These are phyloP conservation scores for Backusella australiensis DNA, from an alignment of 192 early-diverging fungal genomes.

Conservation along the genomic window DNA sequence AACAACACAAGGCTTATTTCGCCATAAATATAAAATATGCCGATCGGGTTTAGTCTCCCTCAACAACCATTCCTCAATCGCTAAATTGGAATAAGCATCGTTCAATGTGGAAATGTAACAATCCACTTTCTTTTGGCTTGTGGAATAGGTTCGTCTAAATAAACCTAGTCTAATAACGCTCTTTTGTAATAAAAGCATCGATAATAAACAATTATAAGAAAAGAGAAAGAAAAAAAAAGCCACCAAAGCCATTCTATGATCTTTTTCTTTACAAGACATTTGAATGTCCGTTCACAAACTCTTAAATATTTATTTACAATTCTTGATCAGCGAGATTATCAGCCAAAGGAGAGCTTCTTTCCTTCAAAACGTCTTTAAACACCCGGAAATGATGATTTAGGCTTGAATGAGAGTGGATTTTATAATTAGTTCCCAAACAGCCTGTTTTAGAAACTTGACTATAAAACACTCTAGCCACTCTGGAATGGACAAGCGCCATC, in stretches of 20 bases:
- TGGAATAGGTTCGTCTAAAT: background rate
- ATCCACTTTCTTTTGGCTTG: conserved; percentile 31
- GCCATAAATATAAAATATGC: conserved; percentile 83
- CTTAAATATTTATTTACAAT: conserved; percentile 4
- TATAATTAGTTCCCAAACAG: conserved; percentile 56
- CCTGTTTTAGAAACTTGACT: conserved; percentile 45
- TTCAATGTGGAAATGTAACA: conserved; percentile 65
- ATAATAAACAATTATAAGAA: background rate
- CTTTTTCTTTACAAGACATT: background rate
- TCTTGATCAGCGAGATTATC: background rate
- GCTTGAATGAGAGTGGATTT: conserved; percentile 66
- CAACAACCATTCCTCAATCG: conserved; percentile 90
- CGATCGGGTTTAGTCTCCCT: conserved; percentile 61
- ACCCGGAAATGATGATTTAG: conserved; percentile 76
- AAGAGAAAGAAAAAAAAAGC: background rate
- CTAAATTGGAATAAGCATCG: conserved; percentile 80
- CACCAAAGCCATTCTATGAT: background rate
- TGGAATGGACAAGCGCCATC: conserved; percentile 94
- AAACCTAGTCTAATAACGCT: background rate
- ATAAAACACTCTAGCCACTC: conserved; percentile 87
- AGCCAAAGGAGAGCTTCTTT: background rate
- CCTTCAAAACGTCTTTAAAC: conserved; percentile 29
- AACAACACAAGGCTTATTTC: conserved; percentile 85
- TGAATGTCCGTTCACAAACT: background rate
- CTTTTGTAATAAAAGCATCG: background rate